These are phyloP conservation scores for Picea abies DNA, from an alignment of 83 land plant species.

Conservation along the genomic window DNA sequence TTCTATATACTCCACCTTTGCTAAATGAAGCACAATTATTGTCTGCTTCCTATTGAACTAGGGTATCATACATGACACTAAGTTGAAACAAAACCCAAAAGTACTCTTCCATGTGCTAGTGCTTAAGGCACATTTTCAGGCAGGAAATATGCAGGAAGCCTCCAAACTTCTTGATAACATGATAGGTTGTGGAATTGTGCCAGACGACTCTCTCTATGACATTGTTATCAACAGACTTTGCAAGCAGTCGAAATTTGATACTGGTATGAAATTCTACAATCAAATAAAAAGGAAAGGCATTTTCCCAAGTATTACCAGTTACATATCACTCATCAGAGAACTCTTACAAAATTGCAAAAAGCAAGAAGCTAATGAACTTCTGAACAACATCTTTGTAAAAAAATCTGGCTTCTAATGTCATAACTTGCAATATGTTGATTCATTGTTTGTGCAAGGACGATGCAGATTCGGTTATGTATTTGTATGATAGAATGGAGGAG, in stretches of 20 bases:
- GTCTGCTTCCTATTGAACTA: too few species aligned
- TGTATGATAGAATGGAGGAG: constrained; percentile 18
- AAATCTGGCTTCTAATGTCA: constrained; percentile 25
- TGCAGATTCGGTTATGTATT: constrained; percentile 17
- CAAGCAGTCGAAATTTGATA: constrained; percentile 8
- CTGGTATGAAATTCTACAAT: too few species aligned
- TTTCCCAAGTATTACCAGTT: too few species aligned
- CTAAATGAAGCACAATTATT: too few species aligned
- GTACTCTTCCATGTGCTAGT: too few species aligned
- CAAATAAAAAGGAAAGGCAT: too few species aligned
- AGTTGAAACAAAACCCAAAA: too few species aligned
- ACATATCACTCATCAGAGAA: constrained; percentile 24
- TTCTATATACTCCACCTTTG: too few species aligned
- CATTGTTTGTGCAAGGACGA: constrained; percentile 34
- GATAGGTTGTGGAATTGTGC: constrained; percentile 15
- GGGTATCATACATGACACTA: too few species aligned
- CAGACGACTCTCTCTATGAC: too few species aligned
- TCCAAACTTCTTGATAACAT: too few species aligned
- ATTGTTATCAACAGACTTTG: neutral
- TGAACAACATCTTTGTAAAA: constrained; percentile 30
- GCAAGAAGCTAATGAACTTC: constrained; percentile 17
- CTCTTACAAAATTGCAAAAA: constrained; percentile 19
- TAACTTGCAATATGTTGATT: constrained; percentile 11
- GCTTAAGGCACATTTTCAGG: neutral
- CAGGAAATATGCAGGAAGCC: too few species aligned